A percentile compares a stretch with the other conserved stretches of the same genome.
Conservation (phyloP, 208 protist species). For the Sergeia podlipaevii region DNA sequence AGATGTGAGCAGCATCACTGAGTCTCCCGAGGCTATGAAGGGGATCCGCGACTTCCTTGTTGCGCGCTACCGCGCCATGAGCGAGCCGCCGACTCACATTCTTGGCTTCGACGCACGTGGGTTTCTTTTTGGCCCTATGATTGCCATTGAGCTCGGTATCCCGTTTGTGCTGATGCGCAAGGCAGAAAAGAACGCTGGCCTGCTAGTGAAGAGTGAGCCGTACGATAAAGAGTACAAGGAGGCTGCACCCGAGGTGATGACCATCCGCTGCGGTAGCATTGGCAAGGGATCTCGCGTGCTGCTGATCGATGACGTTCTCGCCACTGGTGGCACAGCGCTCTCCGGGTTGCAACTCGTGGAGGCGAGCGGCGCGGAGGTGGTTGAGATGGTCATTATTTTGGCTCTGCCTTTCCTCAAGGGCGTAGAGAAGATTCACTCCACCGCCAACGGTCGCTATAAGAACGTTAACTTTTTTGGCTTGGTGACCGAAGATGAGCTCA, state of each 20-base stretch:
- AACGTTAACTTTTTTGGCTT: slow-evolving; percentile 65
- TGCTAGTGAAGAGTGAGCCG: slow-evolving; percentile 84
- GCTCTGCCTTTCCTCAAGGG: slow-evolving; percentile 60
- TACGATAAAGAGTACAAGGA: slow-evolving; percentile 92
- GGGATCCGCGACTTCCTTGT: slow-evolving; percentile 83
- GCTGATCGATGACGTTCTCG: slow-evolving; percentile 91
- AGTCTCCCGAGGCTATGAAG: slow-evolving; percentile 73
- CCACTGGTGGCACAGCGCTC: slow-evolving; percentile 87
- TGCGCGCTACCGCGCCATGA: slow-evolving; percentile 61
- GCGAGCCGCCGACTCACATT: slow-evolving; percentile 67
- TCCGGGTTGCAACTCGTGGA: slow-evolving; percentile 89
- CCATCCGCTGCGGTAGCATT: slow-evolving; percentile 78
- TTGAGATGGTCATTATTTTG: slow-evolving; percentile 70
- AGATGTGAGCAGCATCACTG: slow-evolving; percentile 84
- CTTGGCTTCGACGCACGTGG: slow-evolving; percentile 89
- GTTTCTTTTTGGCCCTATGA: slow-evolving; percentile 86
- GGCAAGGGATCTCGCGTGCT: slow-evolving; percentile 68
- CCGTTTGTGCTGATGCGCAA: slow-evolving; percentile 92
- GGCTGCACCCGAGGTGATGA: slow-evolving; percentile 74
- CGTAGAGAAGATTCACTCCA: slow-evolving; percentile 65
- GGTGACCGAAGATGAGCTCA: slow-evolving; percentile 47
- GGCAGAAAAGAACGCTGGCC: slow-evolving; percentile 76
- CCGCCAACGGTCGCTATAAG: slow-evolving; percentile 58
- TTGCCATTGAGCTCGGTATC: slow-evolving; percentile 83
- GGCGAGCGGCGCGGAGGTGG: slow-evolving; percentile 53